A percentile compares a stretch with the other conserved stretches of the same genome.
phyloP scores from a whole-genome alignment of 2,329 filamentous ascomycete species.

The Aspergillus ruber region DNA sequence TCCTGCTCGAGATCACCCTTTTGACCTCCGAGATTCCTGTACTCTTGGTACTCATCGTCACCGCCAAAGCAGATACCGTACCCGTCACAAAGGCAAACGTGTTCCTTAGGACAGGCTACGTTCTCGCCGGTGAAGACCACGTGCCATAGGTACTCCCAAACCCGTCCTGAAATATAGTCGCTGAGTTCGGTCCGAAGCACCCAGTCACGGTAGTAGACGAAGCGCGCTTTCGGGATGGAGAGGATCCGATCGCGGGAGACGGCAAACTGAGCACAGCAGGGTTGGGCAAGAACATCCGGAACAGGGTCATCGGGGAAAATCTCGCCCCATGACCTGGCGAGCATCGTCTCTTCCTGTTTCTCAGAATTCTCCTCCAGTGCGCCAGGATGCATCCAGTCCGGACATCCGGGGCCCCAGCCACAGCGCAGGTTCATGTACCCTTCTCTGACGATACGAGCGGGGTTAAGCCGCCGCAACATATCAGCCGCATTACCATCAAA shows the following conservation, averaged over 20 bases:
- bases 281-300: slow-evolving; percentile 49
- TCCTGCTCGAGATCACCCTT: slow-evolving; percentile 33
- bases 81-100: slow-evolving; percentile 58
- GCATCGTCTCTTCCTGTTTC: slow-evolving; percentile 43
- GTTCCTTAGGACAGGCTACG: slow-evolving; percentile 43
- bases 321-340: slow-evolving; percentile 43
- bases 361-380: slow-evolving; percentile 31
- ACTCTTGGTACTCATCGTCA: slow-evolving; percentile 43
- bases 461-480: slow-evolving; percentile 47
- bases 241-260: slow-evolving; percentile 53
- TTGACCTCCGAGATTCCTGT: slow-evolving; percentile 41
- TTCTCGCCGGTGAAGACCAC: slow-evolving; percentile 51
- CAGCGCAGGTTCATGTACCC: slow-evolving; percentile 59
- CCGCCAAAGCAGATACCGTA: slow-evolving; percentile 57
- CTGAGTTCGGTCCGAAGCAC: slow-evolving; percentile 50
- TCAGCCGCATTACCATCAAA: slow-evolving; percentile 45
- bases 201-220: slow-evolving; percentile 56
- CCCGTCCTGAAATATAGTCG: slow-evolving; percentile 52
- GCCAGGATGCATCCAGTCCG: slow-evolving; percentile 50
- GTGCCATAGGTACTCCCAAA: slow-evolving; percentile 62
- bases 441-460: slow-evolving; percentile 44
- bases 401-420: slow-evolving; percentile 53
- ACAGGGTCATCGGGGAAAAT: slow-evolving; percentile 41
- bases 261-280: slow-evolving; percentile 61
- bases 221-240: slow-evolving; percentile 47